Evolutionary conservation across 2,329 filamentous ascomycete genomes (phyloP).

Genomic region (Pseudocercospora ulei): DNA sequence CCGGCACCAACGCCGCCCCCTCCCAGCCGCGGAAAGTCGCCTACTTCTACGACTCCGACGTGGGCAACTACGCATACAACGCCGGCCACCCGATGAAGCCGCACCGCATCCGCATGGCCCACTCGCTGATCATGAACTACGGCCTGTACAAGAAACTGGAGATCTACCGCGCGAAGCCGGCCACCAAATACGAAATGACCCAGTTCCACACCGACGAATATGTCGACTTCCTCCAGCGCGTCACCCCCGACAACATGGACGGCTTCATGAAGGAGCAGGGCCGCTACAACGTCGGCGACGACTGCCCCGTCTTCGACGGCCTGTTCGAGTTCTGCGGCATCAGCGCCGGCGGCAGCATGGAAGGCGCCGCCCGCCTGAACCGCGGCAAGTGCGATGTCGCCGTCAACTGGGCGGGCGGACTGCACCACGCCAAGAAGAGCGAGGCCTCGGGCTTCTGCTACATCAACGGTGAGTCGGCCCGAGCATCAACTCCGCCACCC

Average conservation of each 20-base stretch:
- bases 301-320: slow-evolving; percentile 58
- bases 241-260: slow-evolving; percentile 98
- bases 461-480: slow-evolving; percentile 40
- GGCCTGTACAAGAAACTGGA: slow-evolving; percentile 65
- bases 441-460: slow-evolving; percentile 44
- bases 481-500: too few relatives aligned
- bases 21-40: slow-evolving; percentile 70
- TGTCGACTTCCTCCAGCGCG: slow-evolving; percentile 66
- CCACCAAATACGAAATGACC: slow-evolving; percentile 61
- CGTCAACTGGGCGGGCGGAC: slow-evolving; percentile 45
- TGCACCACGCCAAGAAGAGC: slow-evolving; percentile 44
- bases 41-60: slow-evolving; percentile 97
- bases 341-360: slow-evolving; percentile 60
- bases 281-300: slow-evolving; percentile 58
- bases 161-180: slow-evolving; percentile 46
- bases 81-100: slow-evolving; percentile 60
- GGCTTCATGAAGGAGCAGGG: slow-evolving; percentile 81
- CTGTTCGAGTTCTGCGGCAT: slow-evolving; percentile 63
- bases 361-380: slow-evolving; percentile 58
- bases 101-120: slow-evolving; percentile 56
- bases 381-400: slow-evolving; percentile 59
- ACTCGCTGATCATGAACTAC: slow-evolving; percentile 61
- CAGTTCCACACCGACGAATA: slow-evolving; percentile 66
- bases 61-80: slow-evolving; percentile 96
- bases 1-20: slow-evolving; percentile 41